phyloP scores from a whole-genome alignment of 345 rosid species.

The Aquilaria yunnanensis region DNA sequence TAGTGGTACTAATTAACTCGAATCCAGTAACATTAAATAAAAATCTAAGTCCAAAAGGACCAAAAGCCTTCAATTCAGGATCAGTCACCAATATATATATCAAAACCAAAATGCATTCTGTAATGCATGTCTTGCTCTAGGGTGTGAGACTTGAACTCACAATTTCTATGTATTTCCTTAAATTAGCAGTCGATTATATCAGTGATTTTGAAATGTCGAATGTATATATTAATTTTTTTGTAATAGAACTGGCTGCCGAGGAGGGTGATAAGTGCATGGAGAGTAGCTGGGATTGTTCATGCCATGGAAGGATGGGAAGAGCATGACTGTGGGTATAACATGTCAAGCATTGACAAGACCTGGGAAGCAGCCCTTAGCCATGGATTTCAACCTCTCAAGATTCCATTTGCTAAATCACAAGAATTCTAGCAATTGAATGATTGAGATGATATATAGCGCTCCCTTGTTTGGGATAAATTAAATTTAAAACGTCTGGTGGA shows the following conservation, averaged over 20 bases:
- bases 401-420: slow-evolving; percentile 3
- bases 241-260: slow-evolving; percentile 65
- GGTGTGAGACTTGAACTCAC: too few relatives aligned
- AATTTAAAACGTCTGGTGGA: too few relatives aligned
- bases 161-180: too few relatives aligned
- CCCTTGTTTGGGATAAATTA: too few relatives aligned
- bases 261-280: slow-evolving; percentile 79
- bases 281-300: slow-evolving; percentile 57
- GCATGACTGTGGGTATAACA: slow-evolving; percentile 47
- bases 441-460: too few relatives aligned
- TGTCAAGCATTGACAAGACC: slow-evolving; percentile 27
- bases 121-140: too few relatives aligned
- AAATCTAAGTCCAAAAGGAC: too few relatives aligned
- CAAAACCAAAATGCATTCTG: too few relatives aligned
- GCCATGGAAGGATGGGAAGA: slow-evolving; percentile 57
- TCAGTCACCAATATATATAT: too few relatives aligned
- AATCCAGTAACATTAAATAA: too few relatives aligned
- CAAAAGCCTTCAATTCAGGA: too few relatives aligned
- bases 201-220: background rate
- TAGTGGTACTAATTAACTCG: too few relatives aligned
- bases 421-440: background rate
- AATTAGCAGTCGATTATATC: background rate
- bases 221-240: background rate
- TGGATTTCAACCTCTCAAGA: slow-evolving; percentile 45
- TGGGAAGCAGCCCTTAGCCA: slow-evolving; percentile 56